Evolutionary conservation across 345 rosid species (phyloP).

Genomic region (Moricandia moricandioides): DNA sequence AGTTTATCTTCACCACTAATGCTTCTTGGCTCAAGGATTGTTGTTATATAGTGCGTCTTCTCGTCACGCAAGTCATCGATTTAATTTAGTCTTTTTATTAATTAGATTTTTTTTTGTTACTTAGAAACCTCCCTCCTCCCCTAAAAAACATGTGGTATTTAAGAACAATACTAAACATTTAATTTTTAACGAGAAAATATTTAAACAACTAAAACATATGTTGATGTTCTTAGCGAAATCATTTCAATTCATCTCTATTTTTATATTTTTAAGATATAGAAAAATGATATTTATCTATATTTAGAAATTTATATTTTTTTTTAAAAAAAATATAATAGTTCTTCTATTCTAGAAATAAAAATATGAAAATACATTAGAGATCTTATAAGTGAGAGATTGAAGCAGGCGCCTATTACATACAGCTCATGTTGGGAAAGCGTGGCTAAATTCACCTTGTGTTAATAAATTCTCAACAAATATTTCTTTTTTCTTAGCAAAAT

Average conservation of each 20-base stretch:
- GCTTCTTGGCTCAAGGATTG: constrained; percentile 17
- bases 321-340: too few relatives aligned
- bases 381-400: constrained; percentile 44
- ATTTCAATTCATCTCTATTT: too few relatives aligned
- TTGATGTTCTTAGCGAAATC: background rate
- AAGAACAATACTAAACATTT: background rate
- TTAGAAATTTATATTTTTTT: too few relatives aligned
- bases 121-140: too few relatives aligned
- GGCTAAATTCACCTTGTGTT: constrained; percentile 11
- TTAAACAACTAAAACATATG: background rate
- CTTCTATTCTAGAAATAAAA: too few relatives aligned
- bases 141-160: background rate
- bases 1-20: constrained; percentile 22
- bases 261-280: too few relatives aligned
- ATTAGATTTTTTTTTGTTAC: background rate
- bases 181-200: background rate
- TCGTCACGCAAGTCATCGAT: constrained; percentile 19
- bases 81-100: background rate
- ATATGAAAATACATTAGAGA: too few relatives aligned
- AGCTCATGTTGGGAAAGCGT: constrained; percentile 45
- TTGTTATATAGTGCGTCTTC: constrained; percentile 38
- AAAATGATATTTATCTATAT: too few relatives aligned
- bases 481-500: background rate
- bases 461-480: too few relatives aligned
- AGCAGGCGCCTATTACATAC: constrained; percentile 53